These are phyloP conservation scores for Pyracantha coccinea DNA, from an alignment of 331 rosid genomes.

Conservation along the genomic window DNA sequence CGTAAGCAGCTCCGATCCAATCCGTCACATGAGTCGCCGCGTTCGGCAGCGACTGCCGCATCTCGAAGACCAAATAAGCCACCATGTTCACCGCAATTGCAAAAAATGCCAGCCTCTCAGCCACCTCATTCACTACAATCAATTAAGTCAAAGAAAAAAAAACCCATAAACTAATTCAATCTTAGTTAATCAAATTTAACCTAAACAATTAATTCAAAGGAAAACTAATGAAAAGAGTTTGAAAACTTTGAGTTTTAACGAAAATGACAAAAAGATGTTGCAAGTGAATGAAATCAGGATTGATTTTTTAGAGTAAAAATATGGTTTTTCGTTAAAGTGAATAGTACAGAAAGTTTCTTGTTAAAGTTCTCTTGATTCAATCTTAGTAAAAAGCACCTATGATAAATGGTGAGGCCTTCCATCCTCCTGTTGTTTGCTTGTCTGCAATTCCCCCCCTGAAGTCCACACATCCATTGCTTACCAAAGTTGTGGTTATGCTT, in stretches of 20 bases:
- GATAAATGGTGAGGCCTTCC: slow-evolving; percentile 58
- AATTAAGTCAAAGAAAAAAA: not conserved
- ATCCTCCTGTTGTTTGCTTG: slow-evolving; percentile 46
- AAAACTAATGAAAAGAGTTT: too few species aligned
- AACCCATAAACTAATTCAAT: not conserved
- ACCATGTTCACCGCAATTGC: slow-evolving; percentile 50
- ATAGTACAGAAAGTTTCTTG: too few species aligned
- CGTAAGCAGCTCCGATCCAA: slow-evolving; percentile 58
- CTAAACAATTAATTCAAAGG: too few species aligned
- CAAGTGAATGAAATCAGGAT: too few species aligned
- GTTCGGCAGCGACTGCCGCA: slow-evolving; percentile 38
- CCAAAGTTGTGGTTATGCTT: slow-evolving; percentile 14
- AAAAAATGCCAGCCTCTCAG: slow-evolving; percentile 47
- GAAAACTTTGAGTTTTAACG: too few species aligned
- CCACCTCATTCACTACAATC: slow-evolving; percentile 38
- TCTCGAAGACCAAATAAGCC: slow-evolving; percentile 34
- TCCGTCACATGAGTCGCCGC: slow-evolving; percentile 49
- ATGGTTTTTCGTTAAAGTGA: too few species aligned
- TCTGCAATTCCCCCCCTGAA: slow-evolving; percentile 33
- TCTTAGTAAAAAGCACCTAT: slow-evolving; percentile 18
- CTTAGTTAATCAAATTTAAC: too few species aligned
- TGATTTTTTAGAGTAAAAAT: too few species aligned
- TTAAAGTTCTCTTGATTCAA: too few species aligned
- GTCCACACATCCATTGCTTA: slow-evolving; percentile 40
- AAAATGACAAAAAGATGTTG: too few species aligned